Evolutionary conservation across 495 filamentous ascomycete genomes (phyloP).

Genomic region (Aspergillus heteromorphus): DNA sequence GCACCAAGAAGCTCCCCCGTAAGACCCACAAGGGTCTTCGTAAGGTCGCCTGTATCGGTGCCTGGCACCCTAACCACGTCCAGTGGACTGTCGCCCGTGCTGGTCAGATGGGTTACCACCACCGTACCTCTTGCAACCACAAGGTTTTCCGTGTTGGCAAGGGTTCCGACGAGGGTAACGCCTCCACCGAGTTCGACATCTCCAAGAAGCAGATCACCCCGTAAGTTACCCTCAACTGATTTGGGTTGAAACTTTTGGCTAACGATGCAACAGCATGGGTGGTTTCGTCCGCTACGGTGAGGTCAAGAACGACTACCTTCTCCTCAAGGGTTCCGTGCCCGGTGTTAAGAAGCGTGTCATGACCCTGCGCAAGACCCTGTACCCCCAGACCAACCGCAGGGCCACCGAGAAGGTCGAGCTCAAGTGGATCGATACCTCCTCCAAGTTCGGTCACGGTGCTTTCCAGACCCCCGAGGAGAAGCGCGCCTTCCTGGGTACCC

Average conservation of each 20-base stretch:
- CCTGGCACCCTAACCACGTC: constrained; percentile 99
- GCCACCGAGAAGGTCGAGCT: constrained; percentile 98
- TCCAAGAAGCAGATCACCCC: constrained; percentile 99
- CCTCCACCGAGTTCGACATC: constrained; percentile 90
- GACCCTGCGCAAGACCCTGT: constrained; percentile 99
- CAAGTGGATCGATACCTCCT: constrained; percentile 99
- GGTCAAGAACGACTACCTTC: constrained; percentile 98
- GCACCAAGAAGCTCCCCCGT: constrained; percentile 99
- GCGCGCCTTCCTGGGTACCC: constrained; percentile 91
- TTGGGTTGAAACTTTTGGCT: background rate
- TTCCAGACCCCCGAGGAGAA: constrained; percentile 99
- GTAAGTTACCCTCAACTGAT: constrained; percentile 58
- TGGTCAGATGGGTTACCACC: constrained; percentile 99
- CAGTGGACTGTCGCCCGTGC: constrained; percentile 99
- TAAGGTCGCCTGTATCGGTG: constrained; percentile 99
- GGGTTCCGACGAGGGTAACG: constrained; percentile 80
- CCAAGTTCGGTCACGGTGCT: constrained; percentile 99
- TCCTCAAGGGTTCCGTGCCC: constrained; percentile 95
- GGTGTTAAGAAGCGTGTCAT: constrained; percentile 99
- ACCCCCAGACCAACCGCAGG: constrained; percentile 89
- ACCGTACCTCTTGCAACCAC: constrained; percentile 99
- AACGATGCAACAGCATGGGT: constrained; percentile 68
- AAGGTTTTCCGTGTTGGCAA: constrained; percentile 99
- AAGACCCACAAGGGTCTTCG: constrained; percentile 99
- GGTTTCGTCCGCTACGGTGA: constrained; percentile 99